Evolutionary conservation across 345 rosid species (phyloP), one percentile per base, ranked within the genome.

Genomic region (Ricinus communis): DNA sequence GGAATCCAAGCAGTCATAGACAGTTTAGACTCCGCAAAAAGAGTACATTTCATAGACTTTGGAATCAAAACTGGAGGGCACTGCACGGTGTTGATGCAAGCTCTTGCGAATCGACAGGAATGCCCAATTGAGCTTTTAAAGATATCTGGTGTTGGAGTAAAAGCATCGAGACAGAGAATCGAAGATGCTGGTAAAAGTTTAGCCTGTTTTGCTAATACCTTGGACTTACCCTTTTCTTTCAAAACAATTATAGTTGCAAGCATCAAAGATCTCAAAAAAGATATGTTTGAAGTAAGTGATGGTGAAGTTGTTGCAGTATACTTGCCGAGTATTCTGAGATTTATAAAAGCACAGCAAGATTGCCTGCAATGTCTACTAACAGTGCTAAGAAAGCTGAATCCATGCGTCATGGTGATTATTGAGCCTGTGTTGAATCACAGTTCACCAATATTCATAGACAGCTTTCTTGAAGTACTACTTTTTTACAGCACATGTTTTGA

Each of bases 1-100:
- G 90, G 79, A 65, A 69, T 86, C 31, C 90, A 88, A 61, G 84
- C 87, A 22, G 76, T 88, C 14, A 21, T 81, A 2, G 88, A 88
- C 51, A 81, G 71, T 30, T 80, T 86, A 66, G 70, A 69, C 0
- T 73, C 74, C 15, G 74, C 85, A 19, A 85, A 65, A 66, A 82
- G 16, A 60, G 65, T 88, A 68, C 92, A 88, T 57, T 45, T 83
- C 3, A 73, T 86, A 12, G 86, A 85, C 73, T 59, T 88, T 15
- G 63, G 18, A 49, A 77, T 88, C 55, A 28, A 52, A 53, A 40
- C 11, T 24, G 90, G 92, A 5, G 41, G 47, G 46, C 88, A 84
- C 15, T 85, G 90, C 82, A 78, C 84, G 1, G 30, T 78, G 16
- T 70, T 88, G 62, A 81, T 85, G 85, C 87, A 85, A 73, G 87